Percentiles rank a stretch among this genome's conserved stretches.
phyloP scores from a whole-genome alignment of 805 yeast species.

The Vanderwaltozyma yarrowii region DNA sequence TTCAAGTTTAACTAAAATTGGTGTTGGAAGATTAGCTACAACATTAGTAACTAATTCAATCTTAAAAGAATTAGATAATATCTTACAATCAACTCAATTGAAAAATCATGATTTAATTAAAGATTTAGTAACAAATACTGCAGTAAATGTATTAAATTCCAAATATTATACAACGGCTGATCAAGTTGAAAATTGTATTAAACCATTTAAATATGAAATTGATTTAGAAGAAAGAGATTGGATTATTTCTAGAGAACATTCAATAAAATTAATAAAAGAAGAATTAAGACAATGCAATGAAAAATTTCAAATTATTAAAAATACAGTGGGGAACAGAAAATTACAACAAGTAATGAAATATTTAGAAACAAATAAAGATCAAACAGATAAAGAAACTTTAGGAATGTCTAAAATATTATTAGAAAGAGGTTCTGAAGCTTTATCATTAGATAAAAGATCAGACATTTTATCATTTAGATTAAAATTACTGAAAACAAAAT shows the following conservation, averaged over 20 bases:
- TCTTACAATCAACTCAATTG: conserved; percentile 66
- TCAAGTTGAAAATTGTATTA: conserved; percentile 96
- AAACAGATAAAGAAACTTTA: conserved; percentile 51
- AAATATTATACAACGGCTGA: conserved; percentile 90
- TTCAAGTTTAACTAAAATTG: conserved; percentile 78
- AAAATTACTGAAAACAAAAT: conserved; percentile 61
- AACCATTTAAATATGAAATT: conserved; percentile 94
- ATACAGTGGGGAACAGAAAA: conserved; percentile 74
- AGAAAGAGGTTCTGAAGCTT: conserved; percentile 72
- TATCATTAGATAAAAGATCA: conserved; percentile 66
- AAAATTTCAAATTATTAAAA: conserved; percentile 48
- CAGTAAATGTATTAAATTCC: conserved; percentile 62
- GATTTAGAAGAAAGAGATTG: conserved; percentile 96
- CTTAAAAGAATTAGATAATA: conserved; percentile 61
- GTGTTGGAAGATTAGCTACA: conserved; percentile 87
- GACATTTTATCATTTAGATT: conserved; percentile 64
- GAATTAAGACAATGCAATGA: conserved; percentile 76
- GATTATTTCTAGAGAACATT: conserved; percentile 69
- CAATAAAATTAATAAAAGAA: conserved; percentile 63
- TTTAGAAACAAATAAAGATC: conserved; percentile 31
- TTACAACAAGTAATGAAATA: conserved; percentile 74
- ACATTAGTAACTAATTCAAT: conserved; percentile 72
- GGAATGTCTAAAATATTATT: conserved; percentile 76
- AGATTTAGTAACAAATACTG: conserved; percentile 75
- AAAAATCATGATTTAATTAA: conserved; percentile 80